Evolutionary conservation across 1,284 basidiomycete species (phyloP).

Genomic region (Rhodotorula glutinis): DNA sequence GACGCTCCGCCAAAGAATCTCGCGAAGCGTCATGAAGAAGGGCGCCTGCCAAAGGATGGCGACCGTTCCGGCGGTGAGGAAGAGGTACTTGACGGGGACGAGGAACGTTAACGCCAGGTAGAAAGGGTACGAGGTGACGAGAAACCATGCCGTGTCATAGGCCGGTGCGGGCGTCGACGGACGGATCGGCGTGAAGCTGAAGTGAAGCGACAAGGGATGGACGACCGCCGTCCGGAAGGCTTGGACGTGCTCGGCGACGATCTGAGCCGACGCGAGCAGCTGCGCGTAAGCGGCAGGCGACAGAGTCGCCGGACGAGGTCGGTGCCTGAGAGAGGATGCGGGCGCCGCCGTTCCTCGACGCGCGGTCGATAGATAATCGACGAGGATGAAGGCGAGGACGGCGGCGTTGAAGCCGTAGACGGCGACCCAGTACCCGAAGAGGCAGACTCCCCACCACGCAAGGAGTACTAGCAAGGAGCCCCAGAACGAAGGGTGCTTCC

Average conservation of each 20-base stretch:
- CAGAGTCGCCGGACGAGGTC: slow-evolving; percentile 18
- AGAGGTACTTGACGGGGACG: slow-evolving; percentile 36
- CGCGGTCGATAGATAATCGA: slow-evolving; percentile 24
- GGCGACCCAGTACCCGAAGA: slow-evolving; percentile 37
- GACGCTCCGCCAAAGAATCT: slow-evolving; percentile 29
- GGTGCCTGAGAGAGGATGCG: slow-evolving; percentile 13
- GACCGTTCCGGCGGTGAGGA: slow-evolving; percentile 37
- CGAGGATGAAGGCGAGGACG: slow-evolving; percentile 28
- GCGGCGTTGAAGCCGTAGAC: slow-evolving; percentile 39
- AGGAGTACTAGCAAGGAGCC: slow-evolving; percentile 40
- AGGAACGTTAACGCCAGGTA: slow-evolving; percentile 40
- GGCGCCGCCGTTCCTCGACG: not conserved
- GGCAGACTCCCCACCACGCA: slow-evolving; percentile 40
- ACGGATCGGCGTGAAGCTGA: slow-evolving; percentile 28
- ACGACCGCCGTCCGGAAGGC: slow-evolving; percentile 28
- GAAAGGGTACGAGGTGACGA: slow-evolving; percentile 42
- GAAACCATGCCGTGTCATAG: slow-evolving; percentile 34
- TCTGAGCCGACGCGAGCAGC: slow-evolving; percentile 31
- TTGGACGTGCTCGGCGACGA: slow-evolving; percentile 37
- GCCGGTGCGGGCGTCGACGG: slow-evolving; percentile 27
- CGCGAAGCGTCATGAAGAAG: slow-evolving; percentile 40
- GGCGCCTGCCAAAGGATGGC: slow-evolving; percentile 43
- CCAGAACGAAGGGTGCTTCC: slow-evolving; percentile 40
- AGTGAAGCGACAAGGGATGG: slow-evolving; percentile 29
- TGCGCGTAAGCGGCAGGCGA: slow-evolving; percentile 40